Percentiles rank a stretch among this genome's conserved stretches.
phyloP scores from a whole-genome alignment of 2,329 filamentous ascomycete genomes.

The Hypocrella siamensis region DNA sequence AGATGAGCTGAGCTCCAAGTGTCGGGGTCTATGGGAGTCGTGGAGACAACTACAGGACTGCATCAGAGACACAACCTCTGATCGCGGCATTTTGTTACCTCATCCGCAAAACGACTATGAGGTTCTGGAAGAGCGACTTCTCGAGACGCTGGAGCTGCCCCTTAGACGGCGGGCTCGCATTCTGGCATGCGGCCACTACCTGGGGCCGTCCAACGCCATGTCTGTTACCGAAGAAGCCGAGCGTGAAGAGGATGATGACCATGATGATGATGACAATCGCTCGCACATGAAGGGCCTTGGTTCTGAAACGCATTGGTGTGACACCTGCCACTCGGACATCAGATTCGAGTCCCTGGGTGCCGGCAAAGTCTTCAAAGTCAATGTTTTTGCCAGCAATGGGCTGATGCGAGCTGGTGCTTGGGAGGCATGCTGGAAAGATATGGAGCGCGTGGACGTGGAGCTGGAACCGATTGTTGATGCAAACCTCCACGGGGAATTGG shows the following conservation, averaged over 20 bases:
- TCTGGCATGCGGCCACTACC: slow-evolving; percentile 62
- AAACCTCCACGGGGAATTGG: slow-evolving; percentile 41
- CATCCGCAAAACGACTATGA: slow-evolving; percentile 73
- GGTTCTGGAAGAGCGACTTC: slow-evolving; percentile 58
- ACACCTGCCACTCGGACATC: slow-evolving; percentile 38
- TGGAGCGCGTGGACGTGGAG: slow-evolving; percentile 96
- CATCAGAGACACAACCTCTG: slow-evolving; percentile 55
- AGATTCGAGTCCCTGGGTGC: slow-evolving; percentile 35
- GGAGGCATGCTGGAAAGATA: slow-evolving; percentile 89
- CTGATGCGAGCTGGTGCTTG: slow-evolving; percentile 85
- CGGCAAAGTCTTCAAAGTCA: slow-evolving; percentile 55
- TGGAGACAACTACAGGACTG: slow-evolving; percentile 56
- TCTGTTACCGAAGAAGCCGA: slow-evolving; percentile 26
- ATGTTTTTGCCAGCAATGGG: slow-evolving; percentile 88
- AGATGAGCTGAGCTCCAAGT: slow-evolving; percentile 25
- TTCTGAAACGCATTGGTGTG: slow-evolving; percentile 36
- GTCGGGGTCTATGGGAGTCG: slow-evolving; percentile 40
- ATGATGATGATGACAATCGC: slow-evolving; percentile 15
- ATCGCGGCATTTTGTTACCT: slow-evolving; percentile 58
- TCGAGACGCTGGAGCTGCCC: slow-evolving; percentile 60
- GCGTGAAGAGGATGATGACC: slow-evolving; percentile 26
- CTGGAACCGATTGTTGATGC: slow-evolving; percentile 58
- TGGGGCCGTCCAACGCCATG: slow-evolving; percentile 41
- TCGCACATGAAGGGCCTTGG: slow-evolving; percentile 9
- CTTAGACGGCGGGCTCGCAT: slow-evolving; percentile 49